phyloP scores from a whole-genome alignment of 108 stramenopile genomes.

The Nitzschia sp. region DNA sequence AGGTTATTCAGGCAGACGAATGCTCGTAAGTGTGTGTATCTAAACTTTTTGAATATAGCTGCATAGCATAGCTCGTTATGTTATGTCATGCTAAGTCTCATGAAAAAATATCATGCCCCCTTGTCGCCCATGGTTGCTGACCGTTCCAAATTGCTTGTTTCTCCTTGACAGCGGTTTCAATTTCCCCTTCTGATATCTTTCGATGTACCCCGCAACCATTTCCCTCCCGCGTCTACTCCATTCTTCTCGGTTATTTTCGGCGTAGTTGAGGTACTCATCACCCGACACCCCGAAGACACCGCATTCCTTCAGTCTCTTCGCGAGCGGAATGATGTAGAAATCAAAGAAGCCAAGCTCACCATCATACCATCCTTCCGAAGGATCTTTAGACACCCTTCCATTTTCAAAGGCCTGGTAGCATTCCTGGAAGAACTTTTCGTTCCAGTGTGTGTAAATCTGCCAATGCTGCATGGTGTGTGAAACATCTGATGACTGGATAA shows the following conservation, averaged over 20 bases:
- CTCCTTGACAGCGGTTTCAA: background rate
- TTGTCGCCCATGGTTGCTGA: background rate
- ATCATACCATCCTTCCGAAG: conserved; percentile 56
- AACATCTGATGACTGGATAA: conserved; percentile 59
- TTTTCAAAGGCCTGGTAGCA: conserved; percentile 42
- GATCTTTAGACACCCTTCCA: conserved; percentile 50
- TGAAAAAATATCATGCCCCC: background rate
- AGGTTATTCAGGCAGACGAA: too few relatives aligned
- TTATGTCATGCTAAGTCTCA: too few relatives aligned
- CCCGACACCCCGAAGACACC: conserved; percentile 53
- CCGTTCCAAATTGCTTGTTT: background rate
- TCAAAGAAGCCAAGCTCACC: conserved; percentile 65
- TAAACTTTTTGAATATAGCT: too few relatives aligned
- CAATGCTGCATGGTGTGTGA: conserved; percentile 68
- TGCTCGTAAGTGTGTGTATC: too few relatives aligned
- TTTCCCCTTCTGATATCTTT: background rate
- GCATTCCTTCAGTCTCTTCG: conserved; percentile 55
- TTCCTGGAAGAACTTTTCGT: conserved; percentile 56
- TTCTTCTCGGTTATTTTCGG: conserved; percentile 28
- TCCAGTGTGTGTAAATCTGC: conserved; percentile 59
- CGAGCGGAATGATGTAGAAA: conserved; percentile 60
- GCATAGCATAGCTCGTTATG: too few relatives aligned
- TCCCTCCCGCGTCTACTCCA: conserved; percentile 13
- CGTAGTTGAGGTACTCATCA: conserved; percentile 40
- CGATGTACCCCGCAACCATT: background rate